These are phyloP conservation scores for Populus deltoides DNA, from an alignment of 345 rosid species.

Conservation along the genomic window DNA sequence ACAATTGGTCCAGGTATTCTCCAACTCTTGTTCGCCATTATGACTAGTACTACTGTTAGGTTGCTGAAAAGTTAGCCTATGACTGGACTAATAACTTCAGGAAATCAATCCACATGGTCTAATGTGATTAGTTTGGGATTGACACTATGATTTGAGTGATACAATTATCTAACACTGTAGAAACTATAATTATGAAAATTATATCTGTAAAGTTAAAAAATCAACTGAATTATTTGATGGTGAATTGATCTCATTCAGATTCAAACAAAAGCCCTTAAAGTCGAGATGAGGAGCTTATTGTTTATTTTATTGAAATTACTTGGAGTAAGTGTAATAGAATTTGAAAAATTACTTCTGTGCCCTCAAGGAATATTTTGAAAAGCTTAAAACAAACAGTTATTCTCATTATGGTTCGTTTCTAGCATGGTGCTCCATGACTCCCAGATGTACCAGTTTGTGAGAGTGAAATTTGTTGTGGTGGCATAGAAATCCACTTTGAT, in stretches of 20 bases:
- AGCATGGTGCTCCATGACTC: not conserved
- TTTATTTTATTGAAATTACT: not conserved
- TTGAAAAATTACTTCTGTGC: not conserved
- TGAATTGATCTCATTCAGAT: not conserved
- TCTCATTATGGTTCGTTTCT: not conserved
- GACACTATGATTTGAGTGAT: not conserved
- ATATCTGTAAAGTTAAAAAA: not conserved
- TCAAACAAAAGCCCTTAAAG: not conserved
- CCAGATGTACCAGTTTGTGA: not conserved
- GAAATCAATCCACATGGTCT: not conserved
- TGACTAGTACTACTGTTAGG: not conserved
- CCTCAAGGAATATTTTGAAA: not conserved
- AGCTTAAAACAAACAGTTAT: not conserved
- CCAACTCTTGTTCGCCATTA: conserved; percentile 13
- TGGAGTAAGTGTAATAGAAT: not conserved
- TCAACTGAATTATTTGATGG: not conserved
- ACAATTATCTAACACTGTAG: not conserved
- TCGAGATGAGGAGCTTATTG: not conserved
- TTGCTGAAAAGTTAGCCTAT: not conserved
- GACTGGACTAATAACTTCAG: not conserved
- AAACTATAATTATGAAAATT: not conserved
- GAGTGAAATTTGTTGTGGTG: not conserved
- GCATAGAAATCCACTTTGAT: not conserved
- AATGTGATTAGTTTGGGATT: not conserved
- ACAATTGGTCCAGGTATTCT: conserved; percentile 93